A percentile compares a stretch with the other conserved stretches of the same genome.
Conservation (phyloP, 2,329 filamentous ascomycete genomes). For the Trichoderma oligosporum region DNA sequence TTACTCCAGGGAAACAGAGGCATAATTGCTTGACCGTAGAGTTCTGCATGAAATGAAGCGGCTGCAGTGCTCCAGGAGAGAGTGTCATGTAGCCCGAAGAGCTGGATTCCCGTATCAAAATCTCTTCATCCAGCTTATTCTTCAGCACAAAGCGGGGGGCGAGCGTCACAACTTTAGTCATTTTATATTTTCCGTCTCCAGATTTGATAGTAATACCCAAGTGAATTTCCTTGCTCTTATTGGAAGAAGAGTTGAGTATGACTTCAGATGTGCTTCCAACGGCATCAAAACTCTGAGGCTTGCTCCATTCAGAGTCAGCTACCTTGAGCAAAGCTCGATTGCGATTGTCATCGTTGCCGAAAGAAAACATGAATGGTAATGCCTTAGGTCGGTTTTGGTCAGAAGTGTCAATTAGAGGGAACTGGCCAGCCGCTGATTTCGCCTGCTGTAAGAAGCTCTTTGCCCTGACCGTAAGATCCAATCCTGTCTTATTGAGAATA, state of each 20-base stretch:
- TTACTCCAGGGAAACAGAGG: conserved; percentile 86
- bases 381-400: conserved; percentile 64
- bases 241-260: conserved; percentile 75
- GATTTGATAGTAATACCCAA: conserved; percentile 84
- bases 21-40: conserved; percentile 82
- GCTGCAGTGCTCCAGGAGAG: conserved; percentile 72
- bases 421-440: conserved; percentile 78
- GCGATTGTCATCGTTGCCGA: conserved; percentile 78
- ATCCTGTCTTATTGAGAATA: conserved; percentile 88
- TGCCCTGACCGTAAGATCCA: conserved; percentile 81
- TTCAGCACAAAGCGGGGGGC: conserved; percentile 90
- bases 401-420: conserved; percentile 49
- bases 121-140: conserved; percentile 84
- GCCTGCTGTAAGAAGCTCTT: conserved; percentile 85
- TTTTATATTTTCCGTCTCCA: conserved; percentile 94
- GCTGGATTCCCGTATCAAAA: conserved; percentile 86
- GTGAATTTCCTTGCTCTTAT: conserved; percentile 76
- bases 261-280: conserved; percentile 92
- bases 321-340: conserved; percentile 87
- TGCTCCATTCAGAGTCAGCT: conserved; percentile 91
- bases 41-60: conserved; percentile 85
- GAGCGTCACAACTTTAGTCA: conserved; percentile 92
- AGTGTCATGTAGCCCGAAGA: conserved; percentile 81
- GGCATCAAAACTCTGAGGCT: conserved; percentile 95
- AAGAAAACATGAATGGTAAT: conserved; percentile 94